A percentile compares a stretch with the other conserved stretches of the same genome.
Conservation (phyloP, 257 asterid genomes). For the Solanum clarkiae region DNA sequence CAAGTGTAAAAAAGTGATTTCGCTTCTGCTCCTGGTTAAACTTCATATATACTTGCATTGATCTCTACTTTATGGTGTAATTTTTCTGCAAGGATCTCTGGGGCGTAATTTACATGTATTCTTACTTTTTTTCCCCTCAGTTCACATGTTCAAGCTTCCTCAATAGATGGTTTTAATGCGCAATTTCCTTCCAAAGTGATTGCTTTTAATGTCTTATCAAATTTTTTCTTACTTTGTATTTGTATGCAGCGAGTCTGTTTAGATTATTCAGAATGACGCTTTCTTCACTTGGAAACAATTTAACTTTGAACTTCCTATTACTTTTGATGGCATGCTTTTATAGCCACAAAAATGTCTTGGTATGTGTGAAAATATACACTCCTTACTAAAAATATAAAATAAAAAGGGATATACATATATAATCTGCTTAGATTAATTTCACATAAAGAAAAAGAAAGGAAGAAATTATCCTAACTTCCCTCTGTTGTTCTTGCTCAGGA, state of each 20-base stretch:
- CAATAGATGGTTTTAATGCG: not conserved
- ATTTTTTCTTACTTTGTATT: not conserved
- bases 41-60: not conserved
- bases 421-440: not conserved
- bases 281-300: not conserved
- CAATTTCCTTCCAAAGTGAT: not conserved
- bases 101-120: not conserved
- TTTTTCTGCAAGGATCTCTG: not conserved
- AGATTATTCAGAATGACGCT: not conserved
- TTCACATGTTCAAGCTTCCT: not conserved
- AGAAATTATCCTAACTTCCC: not conserved
- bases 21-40: not conserved
- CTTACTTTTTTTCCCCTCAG: not conserved
- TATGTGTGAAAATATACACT: not conserved
- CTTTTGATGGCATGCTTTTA: not conserved
- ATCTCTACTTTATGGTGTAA: not conserved
- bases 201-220: not conserved
- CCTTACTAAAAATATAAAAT: no score
- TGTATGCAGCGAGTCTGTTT: not conserved
- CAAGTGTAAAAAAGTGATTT: not conserved
- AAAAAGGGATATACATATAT: not conserved
- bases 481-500: conserved; percentile 30
- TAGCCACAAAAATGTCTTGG: not conserved
- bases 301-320: not conserved
- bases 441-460: not conserved